These are phyloP conservation scores for Euphrasia confusa DNA, from an alignment of 257 asterid genomes.

Conservation along the genomic window DNA sequence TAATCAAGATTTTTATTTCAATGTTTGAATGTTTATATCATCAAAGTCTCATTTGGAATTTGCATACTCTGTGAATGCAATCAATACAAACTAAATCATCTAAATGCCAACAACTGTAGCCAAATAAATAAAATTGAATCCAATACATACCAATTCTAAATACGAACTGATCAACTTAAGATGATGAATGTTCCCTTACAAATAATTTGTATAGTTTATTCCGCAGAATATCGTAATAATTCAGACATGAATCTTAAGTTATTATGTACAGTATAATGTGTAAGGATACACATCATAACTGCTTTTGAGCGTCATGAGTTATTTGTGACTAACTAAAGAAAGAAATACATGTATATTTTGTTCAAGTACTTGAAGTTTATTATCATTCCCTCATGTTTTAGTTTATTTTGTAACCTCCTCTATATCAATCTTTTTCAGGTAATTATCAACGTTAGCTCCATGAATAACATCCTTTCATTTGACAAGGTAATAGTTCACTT, in stretches of 20 bases:
- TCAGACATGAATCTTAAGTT: constrained; percentile 1
- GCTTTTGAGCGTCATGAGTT: background rate
- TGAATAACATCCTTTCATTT: constrained; percentile 74
- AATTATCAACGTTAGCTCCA: constrained; percentile 66
- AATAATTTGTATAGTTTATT: no score
- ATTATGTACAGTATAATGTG: no score
- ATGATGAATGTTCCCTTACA: no score
- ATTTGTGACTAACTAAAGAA: background rate
- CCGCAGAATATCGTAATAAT: no score
- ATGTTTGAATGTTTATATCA: background rate
- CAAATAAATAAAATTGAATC: no score
- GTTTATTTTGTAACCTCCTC: constrained; percentile 13
- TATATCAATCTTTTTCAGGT: constrained; percentile 49
- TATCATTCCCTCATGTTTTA: constrained; percentile 23
- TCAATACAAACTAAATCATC: no score
- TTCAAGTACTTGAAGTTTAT: background rate
- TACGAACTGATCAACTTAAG: no score
- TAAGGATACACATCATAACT: no score
- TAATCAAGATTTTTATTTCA: background rate
- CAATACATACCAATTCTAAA: no score
- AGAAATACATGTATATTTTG: constrained; percentile 4
- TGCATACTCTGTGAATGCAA: background rate
- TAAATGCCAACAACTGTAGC: no score
- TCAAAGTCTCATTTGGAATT: background rate
- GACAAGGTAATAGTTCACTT: constrained; percentile 62